phyloP scores from a whole-genome alignment of 148 eudicot species.

The Hydrangea macrophylla region DNA sequence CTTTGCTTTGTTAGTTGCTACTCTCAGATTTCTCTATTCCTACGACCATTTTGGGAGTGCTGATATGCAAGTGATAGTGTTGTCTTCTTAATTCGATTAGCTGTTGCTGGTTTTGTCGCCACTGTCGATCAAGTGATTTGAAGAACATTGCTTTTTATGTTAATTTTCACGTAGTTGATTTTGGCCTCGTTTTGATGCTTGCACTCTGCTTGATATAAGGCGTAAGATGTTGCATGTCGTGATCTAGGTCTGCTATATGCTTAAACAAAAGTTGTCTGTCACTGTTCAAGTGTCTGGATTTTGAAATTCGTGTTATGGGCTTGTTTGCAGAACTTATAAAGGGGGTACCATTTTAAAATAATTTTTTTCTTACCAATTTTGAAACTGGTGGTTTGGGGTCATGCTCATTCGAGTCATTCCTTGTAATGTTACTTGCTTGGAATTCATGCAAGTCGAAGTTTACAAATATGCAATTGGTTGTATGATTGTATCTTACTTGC shows the following conservation, averaged over 20 bases:
- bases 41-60: not conserved
- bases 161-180: not conserved
- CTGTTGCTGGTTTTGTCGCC: not conserved
- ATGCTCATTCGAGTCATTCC: too few relatives aligned
- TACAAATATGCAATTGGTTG: not conserved
- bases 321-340: not conserved
- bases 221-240: not conserved
- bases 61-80: not conserved
- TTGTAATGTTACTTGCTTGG: too few relatives aligned
- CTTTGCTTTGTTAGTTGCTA: not conserved
- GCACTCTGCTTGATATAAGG: not conserved
- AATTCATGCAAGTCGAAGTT: not conserved
- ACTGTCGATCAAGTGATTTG: not conserved
- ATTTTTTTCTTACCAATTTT: too few relatives aligned
- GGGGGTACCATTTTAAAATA: too few relatives aligned
- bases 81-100: not conserved
- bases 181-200: not conserved
- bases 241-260: not conserved
- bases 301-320: not conserved
- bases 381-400: too few relatives aligned
- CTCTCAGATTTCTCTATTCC: not conserved
- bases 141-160: not conserved
- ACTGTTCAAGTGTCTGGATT: not conserved
- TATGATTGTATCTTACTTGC: not conserved
- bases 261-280: not conserved